Evolutionary conservation across 352 stramenopile species (phyloP), one percentile per base, ranked within the genome.

Genomic region (Globisporangium polare): DNA sequence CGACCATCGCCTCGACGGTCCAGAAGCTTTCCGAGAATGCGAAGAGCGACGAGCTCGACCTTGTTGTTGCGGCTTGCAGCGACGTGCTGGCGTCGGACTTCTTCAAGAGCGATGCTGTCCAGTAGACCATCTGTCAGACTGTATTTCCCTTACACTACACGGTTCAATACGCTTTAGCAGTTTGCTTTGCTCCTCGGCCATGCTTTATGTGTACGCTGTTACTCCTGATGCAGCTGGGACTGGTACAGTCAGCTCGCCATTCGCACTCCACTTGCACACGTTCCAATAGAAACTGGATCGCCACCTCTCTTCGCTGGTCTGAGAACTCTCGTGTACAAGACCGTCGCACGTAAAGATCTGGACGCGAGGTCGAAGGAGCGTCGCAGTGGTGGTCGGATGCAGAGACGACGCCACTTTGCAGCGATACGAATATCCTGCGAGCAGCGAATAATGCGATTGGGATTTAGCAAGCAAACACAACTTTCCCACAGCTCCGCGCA

Each of bases 291-390:
- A 84, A 5, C 68, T 58, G 22, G 62, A 56, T 57, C 65, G 68
- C 63, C 66, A 88, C 49, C 58, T 52, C 6, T 58, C 54, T 26
- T 70, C 58, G 3, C 37, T 46, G 0, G 37, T 53, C 5, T 74
- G 58, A 15, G 56, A 63, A 20, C 52, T 60, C 50, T 87, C 72
- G 58, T 73, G 71, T 46, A 83, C 35, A n/a, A 85, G 67, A 20
- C 75, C 77, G 0, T 62, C 52, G 31, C 55, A 64, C n/a, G 73
- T 70, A 61, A 84, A 90, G 7, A 90, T 67, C 63, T 90, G 75
- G 37, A 88, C 55, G 12, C 71, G 72, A 60, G 77, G 72, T 20
- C 53, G 63, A 45, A 75, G 57, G 18, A 55, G 60, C 53, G 53
- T 53, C 29, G 58, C 67, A 27, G 70, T 71, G 37, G 37, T 65